Evolutionary conservation across 1,139 yeast species (phyloP), one percentile per base, ranked within the genome.

Genomic region (Suhomyces terraborum): DNA sequence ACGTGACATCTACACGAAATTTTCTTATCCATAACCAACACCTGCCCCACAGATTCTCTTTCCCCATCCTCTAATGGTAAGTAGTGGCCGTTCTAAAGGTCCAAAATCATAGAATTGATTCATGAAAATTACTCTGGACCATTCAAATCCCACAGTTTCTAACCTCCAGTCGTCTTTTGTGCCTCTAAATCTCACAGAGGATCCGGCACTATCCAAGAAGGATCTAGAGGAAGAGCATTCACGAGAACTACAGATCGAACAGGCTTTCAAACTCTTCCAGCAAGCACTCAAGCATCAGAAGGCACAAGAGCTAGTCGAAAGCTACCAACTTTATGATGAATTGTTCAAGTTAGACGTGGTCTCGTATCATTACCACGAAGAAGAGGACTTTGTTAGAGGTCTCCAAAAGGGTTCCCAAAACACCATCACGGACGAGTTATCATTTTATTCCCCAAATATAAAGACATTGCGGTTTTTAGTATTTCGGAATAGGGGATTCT

Each of bases 211-310:
- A 4, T 62, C 73, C 31, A 69, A 70, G 46, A 69, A 69, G 47
- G 78, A 74, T 39, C 67, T 77, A 35, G 95, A 87, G 48, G 96
- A 89, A 51, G 93, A 88, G 50, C 95, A 89, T 54, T 85, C 97
- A 1, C 67, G 96, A 41, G 98, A 93, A 55, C 84, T 78, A 27
- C 80, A 88, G 69, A 82, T 93, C 13, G 98, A 94, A 61, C 87
- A 85, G 55, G 95, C 96, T 3, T 84, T 85, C 59, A 80, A 80
- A 51, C 64, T 82, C 12, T 88, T 85, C 58, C 89, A 88, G 52
- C 63, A 66, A 21, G 96, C 96, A 0, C 66, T 94, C 28, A 61
- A 63, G 9, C 66, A 67, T 9, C 95, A 93, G 49, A 79, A 80
- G 48, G 58, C 66, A 1, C 64, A 69, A 4, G 58, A 77, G 3